Evolutionary conservation across 192 early-diverging fungal species (phyloP).

Genomic region (Powellomyces hirtus): DNA sequence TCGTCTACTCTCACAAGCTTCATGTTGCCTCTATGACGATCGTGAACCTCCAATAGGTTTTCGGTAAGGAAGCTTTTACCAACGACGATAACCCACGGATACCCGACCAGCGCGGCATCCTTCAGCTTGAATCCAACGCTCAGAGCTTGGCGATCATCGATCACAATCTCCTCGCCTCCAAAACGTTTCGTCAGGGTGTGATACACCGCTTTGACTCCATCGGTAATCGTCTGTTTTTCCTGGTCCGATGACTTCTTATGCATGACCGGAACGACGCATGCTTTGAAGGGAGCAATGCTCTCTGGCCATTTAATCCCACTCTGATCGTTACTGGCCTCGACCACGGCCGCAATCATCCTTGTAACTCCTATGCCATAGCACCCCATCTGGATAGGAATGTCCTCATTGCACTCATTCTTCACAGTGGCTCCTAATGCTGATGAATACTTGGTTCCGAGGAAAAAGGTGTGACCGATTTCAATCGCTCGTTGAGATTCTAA

Average conservation of each 20-base stretch:
- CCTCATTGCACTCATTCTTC: slow-evolving; percentile 30
- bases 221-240: not conserved
- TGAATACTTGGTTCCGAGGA: slow-evolving; percentile 88
- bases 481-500: slow-evolving; percentile 55
- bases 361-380: slow-evolving; percentile 89
- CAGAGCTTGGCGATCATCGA: slow-evolving; percentile 69
- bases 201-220: not conserved
- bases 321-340: slow-evolving; percentile 64
- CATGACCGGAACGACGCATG: slow-evolving; percentile 22
- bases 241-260: slow-evolving; percentile 1
- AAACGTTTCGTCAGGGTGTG: not conserved
- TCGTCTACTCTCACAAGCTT: not conserved
- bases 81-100: slow-evolving; percentile 72
- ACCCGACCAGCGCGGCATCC: slow-evolving; percentile 79
- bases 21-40: slow-evolving; percentile 2
- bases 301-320: slow-evolving; percentile 79
- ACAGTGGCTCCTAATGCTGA: slow-evolving; percentile 61
- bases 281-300: slow-evolving; percentile 71
- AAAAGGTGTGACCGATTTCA: slow-evolving; percentile 88
- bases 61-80: slow-evolving; percentile 52
- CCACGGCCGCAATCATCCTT: slow-evolving; percentile 77
- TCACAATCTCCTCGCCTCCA: slow-evolving; percentile 41
- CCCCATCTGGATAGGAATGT: slow-evolving; percentile 75
- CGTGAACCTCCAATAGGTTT: slow-evolving; percentile 30
- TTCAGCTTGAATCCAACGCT: slow-evolving; percentile 78